Conservation (phyloP, 495 filamentous ascomycete genomes). For the Xylaria grammica region DNA sequence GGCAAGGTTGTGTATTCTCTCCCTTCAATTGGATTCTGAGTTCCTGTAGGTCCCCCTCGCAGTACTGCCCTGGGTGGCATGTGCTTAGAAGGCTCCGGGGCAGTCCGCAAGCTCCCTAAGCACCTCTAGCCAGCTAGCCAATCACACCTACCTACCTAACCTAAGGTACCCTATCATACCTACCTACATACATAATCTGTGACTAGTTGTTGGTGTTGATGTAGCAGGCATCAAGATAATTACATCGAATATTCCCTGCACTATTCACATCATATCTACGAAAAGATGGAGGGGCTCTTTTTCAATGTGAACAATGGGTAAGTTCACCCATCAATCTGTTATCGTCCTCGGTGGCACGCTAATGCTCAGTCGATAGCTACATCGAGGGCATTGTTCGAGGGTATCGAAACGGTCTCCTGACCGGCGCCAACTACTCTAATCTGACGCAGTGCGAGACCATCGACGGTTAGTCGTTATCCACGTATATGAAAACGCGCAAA, state of each 20-base stretch:
- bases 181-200: background rate
- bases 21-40: too few species aligned
- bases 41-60: too few species aligned
- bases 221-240: slow-evolving; percentile 29
- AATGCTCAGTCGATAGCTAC: slow-evolving; percentile 64
- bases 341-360: slow-evolving; percentile 24
- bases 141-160: background rate
- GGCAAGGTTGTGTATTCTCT: background rate
- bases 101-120: background rate
- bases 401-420: slow-evolving; percentile 93
- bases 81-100: background rate
- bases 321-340: slow-evolving; percentile 27
- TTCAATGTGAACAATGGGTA: slow-evolving; percentile 97
- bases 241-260: slow-evolving; percentile 39
- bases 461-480: slow-evolving; percentile 68
- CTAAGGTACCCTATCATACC: slow-evolving; percentile 3
- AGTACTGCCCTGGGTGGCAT: background rate
- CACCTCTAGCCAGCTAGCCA: background rate
- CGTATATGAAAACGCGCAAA: background rate
- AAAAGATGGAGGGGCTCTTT: slow-evolving; percentile 92
- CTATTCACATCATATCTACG: slow-evolving; percentile 23
- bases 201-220: slow-evolving; percentile 7
- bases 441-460: slow-evolving; percentile 98
- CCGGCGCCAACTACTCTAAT: slow-evolving; percentile 89
- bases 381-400: slow-evolving; percentile 96